Base-by-base conservation (phyloP, 176 grass and related monocot genomes). In the Ampelocalamus luodianensis region DNA sequence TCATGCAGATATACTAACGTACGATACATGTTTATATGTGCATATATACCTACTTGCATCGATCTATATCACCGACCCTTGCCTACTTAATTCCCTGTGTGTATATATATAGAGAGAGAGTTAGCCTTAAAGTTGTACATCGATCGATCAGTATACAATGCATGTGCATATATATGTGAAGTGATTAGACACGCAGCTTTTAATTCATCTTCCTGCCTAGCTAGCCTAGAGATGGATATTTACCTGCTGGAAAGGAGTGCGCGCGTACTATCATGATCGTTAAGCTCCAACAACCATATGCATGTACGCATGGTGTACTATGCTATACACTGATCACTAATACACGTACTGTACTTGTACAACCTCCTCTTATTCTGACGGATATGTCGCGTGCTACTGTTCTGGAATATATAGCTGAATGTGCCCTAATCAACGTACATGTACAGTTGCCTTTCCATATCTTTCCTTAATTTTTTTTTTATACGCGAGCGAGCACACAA, bases 271-370 rank as follows among this genome's bases (percentile, higher is more conserved):
- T 68, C 10, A n/a, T 44, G 44, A 58, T 32, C 56, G 61, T 80
- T 59, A 80, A 75, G 61, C 48, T 68, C 48, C 82, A 85, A 59
- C 87, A 80, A 79, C 87, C 68, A 56, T 18, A 27, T 42, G 24
- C n/a, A 64, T 27, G 72, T 76, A 77, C 61, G 12, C 27, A 6
- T 6, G 62, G 13, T 48, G 44, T 67, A 88, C 80, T 6, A 80
- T 80, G 29, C 79, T 22, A 14, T 50, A 58, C 49, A 79, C 81
- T 89, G 81, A 84, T 84, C 81, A 79, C 38, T 6, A 3, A n/a
- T 39, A 39, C 62, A 68, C 76, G 61, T 61, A 81, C 82, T 73
- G 71, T 80, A 85, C 76, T 2, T 32, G 40, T 64, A 71, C n/a
- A 13, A 0, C 61, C 29, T 7, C 58, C 62, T 68, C 68, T 68